Base-by-base conservation (phyloP, 2,329 filamentous ascomycete species). In the Arthrinium phaeospermum region DNA sequence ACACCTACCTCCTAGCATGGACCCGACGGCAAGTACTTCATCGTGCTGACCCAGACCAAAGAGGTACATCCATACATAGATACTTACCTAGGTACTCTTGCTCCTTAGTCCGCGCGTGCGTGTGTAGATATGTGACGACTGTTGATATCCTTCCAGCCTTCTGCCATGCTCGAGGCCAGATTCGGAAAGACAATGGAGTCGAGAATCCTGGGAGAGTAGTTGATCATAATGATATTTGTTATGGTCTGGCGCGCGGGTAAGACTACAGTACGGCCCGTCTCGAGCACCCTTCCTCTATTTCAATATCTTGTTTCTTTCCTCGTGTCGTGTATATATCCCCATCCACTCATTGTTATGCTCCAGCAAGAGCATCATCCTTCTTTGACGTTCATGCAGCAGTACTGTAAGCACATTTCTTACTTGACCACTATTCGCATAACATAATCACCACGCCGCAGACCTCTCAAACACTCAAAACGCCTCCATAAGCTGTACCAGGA, bases 191-290 rank as follows among this genome's bases (percentile, higher is more conserved):
- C 74, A 77, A 76, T 76, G 74, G 72, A 27, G 30, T 70, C n/a
- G 24, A 44, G 4, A 67, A 41, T 72, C 72, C 71, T 74, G 46
- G 72, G 71, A 73, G 67, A 34, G 51, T 68, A 68, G 72, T 71
- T 72, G 72, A 47, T 70, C 68, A 73, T 69, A 69, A 73, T 73
- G 68, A 71, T 76, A 78, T 76, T 76, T 77, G 74, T 76, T 72
- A 70, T 72, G 68, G 70, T 72, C 44, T 72, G 69, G 72, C 71
- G 73, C 73, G 64, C 70, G 74, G 73, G 64, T 71, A 49, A 45
- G 53, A 24, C 30, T 64, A n/a, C 13, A 68, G 37, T 68, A 27
- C 70, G 45, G 67, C 71, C 73, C 73, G 68, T 68, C 70, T 71
- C 44, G 44, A 70, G 70, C 69, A 74, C 71, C 64, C 37, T 71